Percentiles rank a stretch among this genome's conserved stretches.
Conservation (phyloP, 1,284 basidiomycete species). For the Ustilago esculenta region DNA sequence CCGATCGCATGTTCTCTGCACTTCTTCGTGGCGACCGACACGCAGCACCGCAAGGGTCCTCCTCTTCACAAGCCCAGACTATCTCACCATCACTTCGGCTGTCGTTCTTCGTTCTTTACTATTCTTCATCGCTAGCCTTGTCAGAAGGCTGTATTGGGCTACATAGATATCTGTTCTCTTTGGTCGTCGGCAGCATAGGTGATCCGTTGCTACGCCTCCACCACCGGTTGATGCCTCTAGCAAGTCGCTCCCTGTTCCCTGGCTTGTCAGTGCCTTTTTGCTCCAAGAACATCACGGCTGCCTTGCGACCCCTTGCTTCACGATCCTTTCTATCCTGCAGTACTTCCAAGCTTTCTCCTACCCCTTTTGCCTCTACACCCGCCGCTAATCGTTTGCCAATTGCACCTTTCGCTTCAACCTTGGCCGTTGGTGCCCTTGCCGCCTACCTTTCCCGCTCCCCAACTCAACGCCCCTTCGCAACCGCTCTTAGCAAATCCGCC, state of each 20-base stretch:
- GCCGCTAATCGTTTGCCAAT: constrained; percentile 11
- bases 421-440: constrained; percentile 13
- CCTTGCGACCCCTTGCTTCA: constrained; percentile 9
- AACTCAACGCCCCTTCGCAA: constrained; percentile 13
- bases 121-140: not conserved
- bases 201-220: not conserved
- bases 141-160: not conserved
- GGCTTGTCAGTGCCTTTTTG: constrained; percentile 28
- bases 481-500: not conserved
- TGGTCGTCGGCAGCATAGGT: not conserved
- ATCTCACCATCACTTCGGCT: too few species aligned
- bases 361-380: not conserved
- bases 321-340: constrained; percentile 2
- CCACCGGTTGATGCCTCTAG: constrained; percentile 30
- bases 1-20: constrained; percentile 21
- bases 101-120: not conserved
- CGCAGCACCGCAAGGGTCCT: constrained; percentile 18
- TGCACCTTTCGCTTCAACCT: constrained; percentile 8
- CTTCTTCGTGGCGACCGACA: constrained; percentile 8
- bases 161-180: too few species aligned
- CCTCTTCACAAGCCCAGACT: too few species aligned
- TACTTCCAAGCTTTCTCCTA: not conserved
- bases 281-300: constrained; percentile 12
- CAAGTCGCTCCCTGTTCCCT: constrained; percentile 11
- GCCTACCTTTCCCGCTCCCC: constrained; percentile 8